Evolutionary conservation across 2,329 filamentous ascomycete species (phyloP).

Genomic region (Colletotrichum zoysiae): DNA sequence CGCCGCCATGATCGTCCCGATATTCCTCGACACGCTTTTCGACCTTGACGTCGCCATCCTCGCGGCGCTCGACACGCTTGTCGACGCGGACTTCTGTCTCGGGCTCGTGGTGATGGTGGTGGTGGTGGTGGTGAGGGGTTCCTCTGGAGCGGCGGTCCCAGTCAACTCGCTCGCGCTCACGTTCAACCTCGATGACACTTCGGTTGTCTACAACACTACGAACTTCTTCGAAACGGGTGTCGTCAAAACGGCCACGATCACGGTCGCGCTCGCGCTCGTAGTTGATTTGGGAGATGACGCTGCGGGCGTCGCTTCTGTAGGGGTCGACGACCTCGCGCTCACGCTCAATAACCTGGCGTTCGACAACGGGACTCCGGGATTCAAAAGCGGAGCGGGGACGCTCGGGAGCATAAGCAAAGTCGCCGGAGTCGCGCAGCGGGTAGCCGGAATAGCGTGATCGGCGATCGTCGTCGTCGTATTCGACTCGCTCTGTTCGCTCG

Average conservation of each 20-base stretch:
- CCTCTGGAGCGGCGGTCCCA: conserved; percentile 51
- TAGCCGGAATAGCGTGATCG: conserved; percentile 58
- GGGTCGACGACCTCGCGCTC: conserved; percentile 43
- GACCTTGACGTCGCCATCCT: conserved; percentile 65
- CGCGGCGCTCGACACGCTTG: conserved; percentile 56
- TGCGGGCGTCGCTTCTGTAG: conserved; percentile 44
- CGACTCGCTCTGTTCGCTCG: conserved; percentile 54
- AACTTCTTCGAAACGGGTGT: conserved; percentile 43
- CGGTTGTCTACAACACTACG: conserved; percentile 55
- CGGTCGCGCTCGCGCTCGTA: conserved; percentile 46
- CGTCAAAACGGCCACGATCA: conserved; percentile 34
- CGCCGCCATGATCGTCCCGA: conserved; percentile 58
- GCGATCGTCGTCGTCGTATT: conserved; percentile 61
- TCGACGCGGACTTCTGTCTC: conserved; percentile 59
- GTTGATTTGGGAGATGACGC: conserved; percentile 50
- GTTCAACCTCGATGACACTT: conserved; percentile 56
- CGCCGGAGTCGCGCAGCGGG: conserved; percentile 54
- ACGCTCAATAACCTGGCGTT: conserved; percentile 47
- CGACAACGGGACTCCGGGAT: conserved; percentile 46
- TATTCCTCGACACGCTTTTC: conserved; percentile 67
- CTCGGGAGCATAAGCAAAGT: conserved; percentile 59
- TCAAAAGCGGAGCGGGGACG: conserved; percentile 66
- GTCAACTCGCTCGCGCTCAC: conserved; percentile 46
- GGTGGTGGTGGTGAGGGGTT: conserved; percentile 49
- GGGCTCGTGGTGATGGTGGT: conserved; percentile 43